Evolutionary conservation across 139 green algal species (phyloP), one percentile per base, ranked within the genome.

Genomic region (Coccomyxa sp.): DNA sequence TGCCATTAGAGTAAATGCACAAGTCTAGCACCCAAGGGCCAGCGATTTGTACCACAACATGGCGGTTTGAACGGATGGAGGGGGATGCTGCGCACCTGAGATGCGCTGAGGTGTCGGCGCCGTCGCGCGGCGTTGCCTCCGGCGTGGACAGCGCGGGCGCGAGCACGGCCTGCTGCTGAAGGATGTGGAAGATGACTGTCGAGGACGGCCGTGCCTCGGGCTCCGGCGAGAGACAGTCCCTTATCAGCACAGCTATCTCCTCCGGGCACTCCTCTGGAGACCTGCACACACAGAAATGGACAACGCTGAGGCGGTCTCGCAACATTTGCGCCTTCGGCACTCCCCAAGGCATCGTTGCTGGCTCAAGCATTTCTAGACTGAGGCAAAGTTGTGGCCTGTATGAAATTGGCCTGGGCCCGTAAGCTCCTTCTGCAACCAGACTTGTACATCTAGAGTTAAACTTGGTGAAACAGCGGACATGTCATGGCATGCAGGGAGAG

Each of bases 221-320:
- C 67, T 80, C 74, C 28, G 83, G 31, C 14, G 66, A 59, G 67
- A 86, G 79, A 58, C 83, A 86, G 58, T 27, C 32, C 1, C 71
- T 58, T 76, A 82, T 79, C 27, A 85, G 63, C 23, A 76, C 45
- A 25, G 76, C 23, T 31, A 82, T 79, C 28, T 82, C 82, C 7
- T 28, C 58, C 1, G 82, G 75, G 82, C 76, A 81, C 59, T 85
- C 82, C 14, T 79, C 60, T 23, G 81, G 81, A 25, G 31, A 25
- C 12, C 71, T 77, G 71, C 71, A n/a, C 23, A 38, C 12, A 31
- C 66, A 23, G 9, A 27, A 74, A 74, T 71, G 17, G 10, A 30
- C 21, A 74, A 27, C 66, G 23, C 4, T 74, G 66, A 23, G 1
- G 66, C 66, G 10, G 66, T 74, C 66, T 74, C 16, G 21, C 21